Percentiles rank a stretch among this genome's conserved stretches.
phyloP scores from a whole-genome alignment of 306 rosid species.

The Glycyrrhiza uralensis region DNA sequence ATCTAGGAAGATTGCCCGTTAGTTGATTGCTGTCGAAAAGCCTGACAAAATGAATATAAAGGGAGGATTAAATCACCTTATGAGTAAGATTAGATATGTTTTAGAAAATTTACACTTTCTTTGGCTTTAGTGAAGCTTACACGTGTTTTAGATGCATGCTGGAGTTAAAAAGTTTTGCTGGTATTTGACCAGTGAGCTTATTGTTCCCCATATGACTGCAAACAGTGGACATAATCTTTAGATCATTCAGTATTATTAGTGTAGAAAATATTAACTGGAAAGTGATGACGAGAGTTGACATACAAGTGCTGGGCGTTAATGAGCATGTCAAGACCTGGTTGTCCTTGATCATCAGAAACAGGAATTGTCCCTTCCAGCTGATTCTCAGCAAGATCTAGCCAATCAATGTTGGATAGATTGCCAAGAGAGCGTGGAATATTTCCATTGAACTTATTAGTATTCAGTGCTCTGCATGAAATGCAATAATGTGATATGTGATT shows the following conservation, averaged over 20 bases:
- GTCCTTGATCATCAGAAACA: conserved; percentile 33
- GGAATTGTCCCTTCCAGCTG: conserved; percentile 47
- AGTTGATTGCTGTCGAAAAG: conserved; percentile 52
- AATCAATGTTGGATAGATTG: conserved; percentile 42
- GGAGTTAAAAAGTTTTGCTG: conserved; percentile 44
- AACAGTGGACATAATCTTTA: conserved; percentile 11
- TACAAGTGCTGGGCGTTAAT: conserved; percentile 44
- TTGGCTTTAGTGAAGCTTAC: conserved; percentile 43
- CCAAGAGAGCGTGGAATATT: conserved; percentile 43
- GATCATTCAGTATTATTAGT: conserved; percentile 12
- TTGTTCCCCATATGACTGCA: conserved; percentile 68
- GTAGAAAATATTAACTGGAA: conserved; percentile 11
- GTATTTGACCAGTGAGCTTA: conserved; percentile 42
- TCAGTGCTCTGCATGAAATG: conserved; percentile 45
- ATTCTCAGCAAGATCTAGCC: conserved; percentile 53
- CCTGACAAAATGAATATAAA: conserved; percentile 37
- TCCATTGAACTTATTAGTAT: conserved; percentile 40
- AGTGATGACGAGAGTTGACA: conserved; percentile 18
- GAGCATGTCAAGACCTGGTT: conserved; percentile 48
- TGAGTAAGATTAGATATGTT: not conserved
- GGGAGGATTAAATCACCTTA: not conserved
- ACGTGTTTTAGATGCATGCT: conserved; percentile 46
- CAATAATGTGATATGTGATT: not conserved
- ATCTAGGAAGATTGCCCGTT: conserved; percentile 45
- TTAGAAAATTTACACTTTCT: not conserved